Evolutionary conservation across 2,329 filamentous ascomycete species (phyloP).

Genomic region (Xylariaceae sp.): DNA sequence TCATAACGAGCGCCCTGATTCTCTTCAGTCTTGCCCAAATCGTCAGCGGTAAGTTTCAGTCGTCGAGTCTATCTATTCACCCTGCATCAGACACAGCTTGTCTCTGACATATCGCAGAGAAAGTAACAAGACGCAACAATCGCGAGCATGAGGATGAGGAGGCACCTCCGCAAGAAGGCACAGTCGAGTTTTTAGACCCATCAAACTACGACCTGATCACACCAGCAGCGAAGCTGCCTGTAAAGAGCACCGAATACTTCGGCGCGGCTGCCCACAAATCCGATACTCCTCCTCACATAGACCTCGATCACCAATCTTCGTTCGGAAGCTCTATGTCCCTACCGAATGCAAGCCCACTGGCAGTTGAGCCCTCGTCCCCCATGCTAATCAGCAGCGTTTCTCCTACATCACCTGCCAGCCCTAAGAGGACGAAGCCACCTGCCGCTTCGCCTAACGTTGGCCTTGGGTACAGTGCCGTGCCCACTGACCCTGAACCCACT

Average conservation of each 20-base stretch:
- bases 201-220: constrained; percentile 17
- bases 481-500: background rate
- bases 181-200: constrained; percentile 18
- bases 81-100: background rate
- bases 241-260: constrained; percentile 10
- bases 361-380: background rate
- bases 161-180: constrained; percentile 5
- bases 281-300: constrained; percentile 3
- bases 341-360: background rate
- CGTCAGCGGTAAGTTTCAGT: constrained; percentile 24
- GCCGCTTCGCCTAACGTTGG: background rate
- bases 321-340: constrained; percentile 9
- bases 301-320: constrained; percentile 9
- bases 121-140: constrained; percentile 15
- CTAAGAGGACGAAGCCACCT: background rate
- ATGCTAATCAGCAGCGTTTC: constrained; percentile 1
- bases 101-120: constrained; percentile 14
- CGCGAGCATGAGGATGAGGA: constrained; percentile 19
- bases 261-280: constrained; percentile 1
- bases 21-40: constrained; percentile 33
- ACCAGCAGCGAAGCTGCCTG: constrained; percentile 2
- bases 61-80: background rate
- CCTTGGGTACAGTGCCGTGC: background rate
- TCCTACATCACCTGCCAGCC: too few relatives aligned
- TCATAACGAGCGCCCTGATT: constrained; percentile 31